Conservation (phyloP, 495 filamentous ascomycete species). For the Neurospora hispaniola region DNA sequence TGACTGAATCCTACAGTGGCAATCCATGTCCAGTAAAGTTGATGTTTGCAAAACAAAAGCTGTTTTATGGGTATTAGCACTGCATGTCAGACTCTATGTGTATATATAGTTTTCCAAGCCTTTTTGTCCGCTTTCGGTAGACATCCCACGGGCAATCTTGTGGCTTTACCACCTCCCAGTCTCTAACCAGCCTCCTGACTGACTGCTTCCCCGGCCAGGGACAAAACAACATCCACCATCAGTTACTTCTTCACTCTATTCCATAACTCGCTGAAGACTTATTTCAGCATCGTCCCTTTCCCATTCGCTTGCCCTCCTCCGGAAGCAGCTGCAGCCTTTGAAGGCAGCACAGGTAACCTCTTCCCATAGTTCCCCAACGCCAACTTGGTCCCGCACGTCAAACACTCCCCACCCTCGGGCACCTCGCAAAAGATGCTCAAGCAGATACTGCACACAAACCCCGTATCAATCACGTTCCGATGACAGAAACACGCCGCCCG, state of each 20-base stretch:
- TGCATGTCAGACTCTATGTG: neutral
- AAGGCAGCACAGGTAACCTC: conserved; percentile 62
- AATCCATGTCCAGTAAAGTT: neutral
- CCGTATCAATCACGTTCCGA: conserved; percentile 77
- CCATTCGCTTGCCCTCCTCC: neutral
- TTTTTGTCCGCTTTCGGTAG: neutral
- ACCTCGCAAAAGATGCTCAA: conserved; percentile 58
- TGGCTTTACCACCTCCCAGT: neutral
- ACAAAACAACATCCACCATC: neutral
- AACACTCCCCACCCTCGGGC: conserved; percentile 51
- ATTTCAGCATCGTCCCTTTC: neutral
- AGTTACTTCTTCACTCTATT: too few species aligned
- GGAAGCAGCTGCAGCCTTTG: neutral
- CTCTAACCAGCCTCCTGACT: neutral
- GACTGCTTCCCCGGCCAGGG: neutral
- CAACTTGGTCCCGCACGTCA: conserved; percentile 84
- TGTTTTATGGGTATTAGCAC: neutral
- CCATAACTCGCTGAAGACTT: neutral
- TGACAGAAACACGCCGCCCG: conserved; percentile 97
- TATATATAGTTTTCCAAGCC: neutral
- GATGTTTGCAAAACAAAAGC: neutral
- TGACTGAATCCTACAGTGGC: neutral
- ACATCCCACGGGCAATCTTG: neutral
- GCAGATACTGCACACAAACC: conserved; percentile 92
- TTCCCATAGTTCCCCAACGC: conserved; percentile 62